A percentile compares a stretch with the other conserved stretches of the same genome.
Evolutionary conservation across 495 filamentous ascomycete genomes (phyloP).

Genomic region (Tuber umbilicatum): DNA sequence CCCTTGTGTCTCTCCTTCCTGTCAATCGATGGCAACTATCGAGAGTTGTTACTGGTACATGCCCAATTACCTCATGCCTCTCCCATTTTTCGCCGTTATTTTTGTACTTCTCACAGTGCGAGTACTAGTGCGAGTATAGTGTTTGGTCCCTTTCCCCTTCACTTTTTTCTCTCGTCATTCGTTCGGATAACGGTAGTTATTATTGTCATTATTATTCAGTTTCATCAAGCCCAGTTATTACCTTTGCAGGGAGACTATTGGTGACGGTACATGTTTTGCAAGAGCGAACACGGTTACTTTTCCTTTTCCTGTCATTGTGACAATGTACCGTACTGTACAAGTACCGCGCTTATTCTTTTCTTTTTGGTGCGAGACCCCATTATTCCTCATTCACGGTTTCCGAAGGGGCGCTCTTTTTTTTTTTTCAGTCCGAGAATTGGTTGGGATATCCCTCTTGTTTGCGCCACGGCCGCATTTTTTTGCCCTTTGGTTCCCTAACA

Average conservation of each 20-base stretch:
- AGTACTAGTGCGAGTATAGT: neutral
- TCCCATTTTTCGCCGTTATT: neutral
- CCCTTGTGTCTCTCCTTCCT: conserved; percentile 1
- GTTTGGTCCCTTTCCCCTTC: neutral
- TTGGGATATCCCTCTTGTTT: conserved; percentile 28
- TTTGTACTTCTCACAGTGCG: neutral
- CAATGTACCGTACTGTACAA: too few relatives aligned
- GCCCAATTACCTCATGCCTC: neutral
- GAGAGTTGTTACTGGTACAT: neutral
- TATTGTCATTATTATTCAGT: neutral
- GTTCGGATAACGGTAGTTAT: neutral
- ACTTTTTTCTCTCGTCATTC: neutral
- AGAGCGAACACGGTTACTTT: neutral
- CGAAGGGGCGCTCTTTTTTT: conserved; percentile 4
- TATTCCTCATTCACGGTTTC: neutral
- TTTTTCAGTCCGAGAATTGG: conserved; percentile 10
- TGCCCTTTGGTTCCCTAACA: neutral
- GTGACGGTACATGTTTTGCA: conserved; percentile 1
- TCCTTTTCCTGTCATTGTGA: neutral
- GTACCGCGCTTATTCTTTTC: neutral
- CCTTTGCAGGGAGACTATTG: neutral
- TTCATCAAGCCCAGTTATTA: neutral
- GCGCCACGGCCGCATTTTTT: conserved; percentile 20
- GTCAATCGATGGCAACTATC: neutral
- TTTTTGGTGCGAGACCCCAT: neutral